Evolutionary conservation across 768 basidiomycete genomes (phyloP).

Genomic region (Mycena maculata): DNA sequence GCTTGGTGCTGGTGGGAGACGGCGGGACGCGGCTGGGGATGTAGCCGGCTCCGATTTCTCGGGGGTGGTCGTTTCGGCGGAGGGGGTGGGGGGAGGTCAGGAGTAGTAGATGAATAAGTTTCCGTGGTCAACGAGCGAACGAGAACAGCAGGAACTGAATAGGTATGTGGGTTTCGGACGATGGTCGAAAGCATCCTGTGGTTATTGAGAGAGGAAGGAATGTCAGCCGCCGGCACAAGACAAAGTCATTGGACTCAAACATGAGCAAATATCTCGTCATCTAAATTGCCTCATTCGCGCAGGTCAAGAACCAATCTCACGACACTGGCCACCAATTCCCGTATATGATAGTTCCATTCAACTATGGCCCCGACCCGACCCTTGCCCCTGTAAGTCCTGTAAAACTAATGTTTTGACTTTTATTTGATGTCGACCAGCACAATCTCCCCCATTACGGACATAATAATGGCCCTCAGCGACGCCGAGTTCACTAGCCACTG

Average conservation of each 20-base stretch:
- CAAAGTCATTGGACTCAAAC: background rate
- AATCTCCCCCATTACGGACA: too few species aligned
- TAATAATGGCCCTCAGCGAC: too few species aligned
- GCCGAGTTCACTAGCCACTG: too few species aligned
- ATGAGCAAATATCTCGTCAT: background rate
- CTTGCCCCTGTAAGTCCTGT: too few species aligned
- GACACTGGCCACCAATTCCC: too few species aligned
- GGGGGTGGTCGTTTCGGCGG: slow-evolving; percentile 45
- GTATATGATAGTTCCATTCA: too few species aligned
- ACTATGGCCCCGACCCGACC: too few species aligned
- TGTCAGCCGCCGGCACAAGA: slow-evolving; percentile 6
- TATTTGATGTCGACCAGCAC: too few species aligned
- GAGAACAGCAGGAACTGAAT: slow-evolving; percentile 38
- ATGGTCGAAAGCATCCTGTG: slow-evolving; percentile 38
- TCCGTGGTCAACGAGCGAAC: slow-evolving; percentile 60
- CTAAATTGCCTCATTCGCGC: too few species aligned
- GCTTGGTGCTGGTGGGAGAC: slow-evolving; percentile 47
- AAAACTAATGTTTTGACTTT: too few species aligned
- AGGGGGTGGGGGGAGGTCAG: slow-evolving; percentile 49
- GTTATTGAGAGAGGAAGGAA: slow-evolving; percentile 4
- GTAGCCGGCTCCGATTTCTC: slow-evolving; percentile 53
- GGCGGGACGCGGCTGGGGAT: slow-evolving; percentile 61
- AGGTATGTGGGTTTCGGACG: slow-evolving; percentile 26
- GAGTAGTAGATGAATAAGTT: slow-evolving; percentile 46
- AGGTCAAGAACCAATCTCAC: too few species aligned